phyloP scores from a whole-genome alignment of 2,329 filamentous ascomycete genomes.

The Zalaria sp. region DNA sequence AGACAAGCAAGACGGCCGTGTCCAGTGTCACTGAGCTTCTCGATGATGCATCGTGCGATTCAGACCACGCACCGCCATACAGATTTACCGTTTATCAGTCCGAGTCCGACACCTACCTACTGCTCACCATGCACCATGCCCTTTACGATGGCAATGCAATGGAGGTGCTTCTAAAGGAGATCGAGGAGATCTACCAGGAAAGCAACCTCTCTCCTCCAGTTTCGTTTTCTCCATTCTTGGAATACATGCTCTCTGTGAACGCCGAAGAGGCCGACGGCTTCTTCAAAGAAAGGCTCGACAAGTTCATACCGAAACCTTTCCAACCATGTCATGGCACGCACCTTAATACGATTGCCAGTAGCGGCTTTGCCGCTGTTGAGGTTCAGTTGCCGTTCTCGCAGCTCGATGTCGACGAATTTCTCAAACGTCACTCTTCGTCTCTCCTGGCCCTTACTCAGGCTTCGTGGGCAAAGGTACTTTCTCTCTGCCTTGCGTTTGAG shows the following conservation, averaged over 20 bases:
- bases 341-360: conserved; percentile 10
- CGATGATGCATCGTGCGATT: neutral
- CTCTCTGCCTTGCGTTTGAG: conserved; percentile 35
- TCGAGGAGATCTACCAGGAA: conserved; percentile 45
- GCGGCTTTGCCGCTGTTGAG: neutral
- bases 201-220: conserved; percentile 33
- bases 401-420: conserved; percentile 31
- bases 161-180: conserved; percentile 51
- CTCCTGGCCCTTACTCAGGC: conserved; percentile 57
- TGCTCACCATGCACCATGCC: conserved; percentile 59
- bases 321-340: too few relatives aligned
- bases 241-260: conserved; percentile 38
- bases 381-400: conserved; percentile 21
- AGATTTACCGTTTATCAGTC: conserved; percentile 15
- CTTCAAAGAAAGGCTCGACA: conserved; percentile 47
- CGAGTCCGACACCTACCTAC: conserved; percentile 17
- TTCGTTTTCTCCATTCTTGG: conserved; percentile 51
- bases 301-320: conserved; percentile 33
- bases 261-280: conserved; percentile 42
- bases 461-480: conserved; percentile 55
- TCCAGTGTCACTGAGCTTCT: too few relatives aligned
- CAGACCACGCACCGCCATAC: conserved; percentile 13
- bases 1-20: neutral
- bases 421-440: conserved; percentile 39
- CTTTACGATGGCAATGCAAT: conserved; percentile 79